These are phyloP conservation scores for Lasiodiplodia sp. DNA, from an alignment of 2,329 filamentous ascomycete genomes.

Conservation along the genomic window DNA sequence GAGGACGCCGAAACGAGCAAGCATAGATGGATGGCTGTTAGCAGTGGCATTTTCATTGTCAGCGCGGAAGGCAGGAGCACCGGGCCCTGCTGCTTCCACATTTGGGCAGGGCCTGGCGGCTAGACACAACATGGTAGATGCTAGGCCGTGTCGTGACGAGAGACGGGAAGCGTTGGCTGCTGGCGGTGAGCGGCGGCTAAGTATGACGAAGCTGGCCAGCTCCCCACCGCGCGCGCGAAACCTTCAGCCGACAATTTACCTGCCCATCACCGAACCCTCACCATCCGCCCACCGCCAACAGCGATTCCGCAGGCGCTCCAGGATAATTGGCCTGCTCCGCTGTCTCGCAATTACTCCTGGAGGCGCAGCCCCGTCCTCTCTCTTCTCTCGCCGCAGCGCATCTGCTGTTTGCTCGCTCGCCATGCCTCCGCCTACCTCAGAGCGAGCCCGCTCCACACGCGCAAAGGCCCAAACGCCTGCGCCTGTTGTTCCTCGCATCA, in stretches of 20 bases:
- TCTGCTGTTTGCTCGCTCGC: slow-evolving; percentile 26
- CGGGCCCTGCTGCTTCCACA: background rate
- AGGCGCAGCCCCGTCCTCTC: slow-evolving; percentile 38
- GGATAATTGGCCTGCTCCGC: slow-evolving; percentile 47
- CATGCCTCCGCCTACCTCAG: slow-evolving; percentile 42
- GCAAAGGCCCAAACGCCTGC: slow-evolving; percentile 39
- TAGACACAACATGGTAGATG: background rate
- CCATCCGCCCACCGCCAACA: slow-evolving; percentile 21
- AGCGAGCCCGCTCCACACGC: slow-evolving; percentile 36
- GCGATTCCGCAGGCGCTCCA: slow-evolving; percentile 46
- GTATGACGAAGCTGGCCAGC: slow-evolving; percentile 24
- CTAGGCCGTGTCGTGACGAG: background rate
- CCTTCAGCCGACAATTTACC: slow-evolving; percentile 29
- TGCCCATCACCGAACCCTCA: slow-evolving; percentile 14
- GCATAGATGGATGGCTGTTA: background rate
- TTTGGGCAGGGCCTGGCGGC: background rate
- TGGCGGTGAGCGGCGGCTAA: slow-evolving; percentile 11
- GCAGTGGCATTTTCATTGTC: background rate
- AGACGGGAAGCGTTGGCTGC: too few relatives aligned
- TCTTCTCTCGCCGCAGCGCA: slow-evolving; percentile 6
- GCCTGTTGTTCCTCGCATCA: slow-evolving; percentile 41
- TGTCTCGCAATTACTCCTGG: slow-evolving; percentile 50
- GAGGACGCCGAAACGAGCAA: background rate
- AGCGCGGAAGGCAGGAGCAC: background rate
- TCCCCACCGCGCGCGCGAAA: slow-evolving; percentile 28